Conservation (phyloP, 331 rosid genomes). For the Dryas integrifolia region DNA sequence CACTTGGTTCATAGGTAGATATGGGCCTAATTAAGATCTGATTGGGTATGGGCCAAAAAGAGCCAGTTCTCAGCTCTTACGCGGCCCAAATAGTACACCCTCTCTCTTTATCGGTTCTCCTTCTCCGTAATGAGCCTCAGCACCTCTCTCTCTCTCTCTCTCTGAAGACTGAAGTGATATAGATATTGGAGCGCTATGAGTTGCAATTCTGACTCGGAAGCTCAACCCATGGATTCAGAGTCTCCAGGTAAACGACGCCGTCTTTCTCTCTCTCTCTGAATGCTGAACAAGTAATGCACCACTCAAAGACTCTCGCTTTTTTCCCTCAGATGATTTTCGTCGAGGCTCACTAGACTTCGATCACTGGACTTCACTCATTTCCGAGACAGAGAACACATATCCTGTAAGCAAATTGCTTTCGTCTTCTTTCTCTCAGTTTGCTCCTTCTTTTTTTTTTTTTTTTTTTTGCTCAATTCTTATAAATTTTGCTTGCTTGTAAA, state of each 20-base stretch:
- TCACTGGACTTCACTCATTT: constrained; percentile 64
- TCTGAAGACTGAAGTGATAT: no score
- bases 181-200: neutral
- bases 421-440: neutral
- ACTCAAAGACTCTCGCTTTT: neutral
- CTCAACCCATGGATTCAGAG: constrained; percentile 33
- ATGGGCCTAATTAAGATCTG: no score
- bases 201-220: constrained; percentile 15
- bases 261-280: neutral
- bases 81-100: no score
- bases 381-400: constrained; percentile 44
- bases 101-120: neutral
- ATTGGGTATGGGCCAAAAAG: no score
- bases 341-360: constrained; percentile 54
- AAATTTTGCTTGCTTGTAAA: neutral
- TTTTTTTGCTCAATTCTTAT: neutral
- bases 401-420: constrained; percentile 46
- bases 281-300: neutral
- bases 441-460: neutral
- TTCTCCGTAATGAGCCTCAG: neutral
- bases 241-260: constrained; percentile 17
- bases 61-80: neutral
- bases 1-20: no score
- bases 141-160: neutral
- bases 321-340: constrained; percentile 45